Evolutionary conservation across 805 yeast genomes (phyloP).

Genomic region (Kluyveromyces siamensis): DNA sequence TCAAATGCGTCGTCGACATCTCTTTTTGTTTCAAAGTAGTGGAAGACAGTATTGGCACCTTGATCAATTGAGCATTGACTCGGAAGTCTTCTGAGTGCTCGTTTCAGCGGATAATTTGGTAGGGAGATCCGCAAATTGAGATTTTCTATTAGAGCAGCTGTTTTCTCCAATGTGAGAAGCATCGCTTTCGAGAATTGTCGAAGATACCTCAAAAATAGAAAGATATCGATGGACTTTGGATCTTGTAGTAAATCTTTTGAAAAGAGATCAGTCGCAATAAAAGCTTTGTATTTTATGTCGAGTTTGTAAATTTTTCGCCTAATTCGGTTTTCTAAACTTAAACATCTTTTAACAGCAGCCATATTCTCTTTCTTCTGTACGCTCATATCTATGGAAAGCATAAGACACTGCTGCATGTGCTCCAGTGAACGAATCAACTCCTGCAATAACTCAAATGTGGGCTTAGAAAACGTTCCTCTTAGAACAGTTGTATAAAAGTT

Average conservation of each 20-base stretch:
- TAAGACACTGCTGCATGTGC: slow-evolving; percentile 13
- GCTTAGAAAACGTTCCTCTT: slow-evolving; percentile 26
- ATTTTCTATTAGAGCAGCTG: slow-evolving; percentile 16
- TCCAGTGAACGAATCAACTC: slow-evolving; percentile 27
- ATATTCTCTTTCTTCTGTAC: neutral
- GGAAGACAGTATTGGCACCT: slow-evolving; percentile 37
- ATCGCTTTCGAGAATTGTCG: slow-evolving; percentile 34
- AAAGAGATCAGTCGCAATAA: slow-evolving; percentile 30
- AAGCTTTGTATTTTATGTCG: slow-evolving; percentile 29
- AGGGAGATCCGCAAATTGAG: slow-evolving; percentile 29
- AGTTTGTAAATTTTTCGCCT: slow-evolving; percentile 25
- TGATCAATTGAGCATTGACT: slow-evolving; percentile 36
- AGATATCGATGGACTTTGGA: slow-evolving; percentile 30
- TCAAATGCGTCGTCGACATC: slow-evolving; percentile 41
- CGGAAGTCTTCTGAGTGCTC: slow-evolving; percentile 36
- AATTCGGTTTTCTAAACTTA: slow-evolving; percentile 13
- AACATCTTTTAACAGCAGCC: slow-evolving; percentile 6
- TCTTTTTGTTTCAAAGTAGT: slow-evolving; percentile 34
- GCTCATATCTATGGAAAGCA: slow-evolving; percentile 4
- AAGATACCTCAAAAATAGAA: slow-evolving; percentile 33
- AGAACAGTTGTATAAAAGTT: slow-evolving; percentile 25
- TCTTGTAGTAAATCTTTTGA: slow-evolving; percentile 28
- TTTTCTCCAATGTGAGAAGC: slow-evolving; percentile 18
- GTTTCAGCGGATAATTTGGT: slow-evolving; percentile 33
- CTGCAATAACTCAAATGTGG: slow-evolving; percentile 21